A percentile compares a stretch with the other conserved stretches of the same genome.
Evolutionary conservation across 257 asterid species (phyloP).

Genomic region (Nyctanthes arbortristis): DNA sequence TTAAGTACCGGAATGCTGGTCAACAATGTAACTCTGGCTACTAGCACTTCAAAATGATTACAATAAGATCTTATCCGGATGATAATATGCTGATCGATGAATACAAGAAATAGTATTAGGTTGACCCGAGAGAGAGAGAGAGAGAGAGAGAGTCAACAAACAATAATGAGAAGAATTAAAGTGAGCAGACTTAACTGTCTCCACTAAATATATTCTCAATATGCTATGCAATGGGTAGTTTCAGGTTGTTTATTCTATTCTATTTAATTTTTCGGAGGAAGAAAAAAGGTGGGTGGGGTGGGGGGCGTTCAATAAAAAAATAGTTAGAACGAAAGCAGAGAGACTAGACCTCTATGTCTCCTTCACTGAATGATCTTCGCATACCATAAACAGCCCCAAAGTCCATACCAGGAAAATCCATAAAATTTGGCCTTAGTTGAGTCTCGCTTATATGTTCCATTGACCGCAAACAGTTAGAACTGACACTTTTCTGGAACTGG

Average conservation of each 20-base stretch:
- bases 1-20: no score
- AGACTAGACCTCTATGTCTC: conserved; percentile 79
- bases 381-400: conserved; percentile 69
- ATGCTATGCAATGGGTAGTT: no score
- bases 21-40: background rate
- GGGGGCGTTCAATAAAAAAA: background rate
- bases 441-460: conserved; percentile 56
- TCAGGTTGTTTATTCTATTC: no score
- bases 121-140: no score
- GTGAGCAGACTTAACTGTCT: no score
- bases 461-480: conserved; percentile 57
- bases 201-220: no score
- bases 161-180: no score
- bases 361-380: conserved; percentile 92
- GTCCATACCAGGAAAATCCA: conserved; percentile 68
- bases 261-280: background rate
- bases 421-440: conserved; percentile 62
- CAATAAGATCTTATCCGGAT: background rate
- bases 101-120: no score
- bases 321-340: background rate
- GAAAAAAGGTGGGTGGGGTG: conserved; percentile 1
- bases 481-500: conserved; percentile 63
- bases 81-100: no score
- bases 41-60: background rate
- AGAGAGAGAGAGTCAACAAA: no score